A percentile compares a stretch with the other conserved stretches of the same genome.
Evolutionary conservation across 495 filamentous ascomycete species (phyloP).

Genomic region (Aspergillus incahuasiensis): DNA sequence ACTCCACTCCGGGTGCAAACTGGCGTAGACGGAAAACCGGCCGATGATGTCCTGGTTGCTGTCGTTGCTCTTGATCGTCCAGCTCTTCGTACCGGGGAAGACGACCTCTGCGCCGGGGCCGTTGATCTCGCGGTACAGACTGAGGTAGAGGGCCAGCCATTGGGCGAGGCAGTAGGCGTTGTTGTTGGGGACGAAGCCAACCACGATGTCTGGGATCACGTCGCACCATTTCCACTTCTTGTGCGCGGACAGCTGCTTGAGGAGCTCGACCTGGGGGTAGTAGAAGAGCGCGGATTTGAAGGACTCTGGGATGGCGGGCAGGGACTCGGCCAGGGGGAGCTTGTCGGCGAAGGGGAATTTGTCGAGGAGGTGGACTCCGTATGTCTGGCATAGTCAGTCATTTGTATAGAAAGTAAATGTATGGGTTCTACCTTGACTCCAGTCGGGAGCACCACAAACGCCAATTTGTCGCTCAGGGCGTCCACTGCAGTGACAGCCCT

Average conservation of each 20-base stretch:
- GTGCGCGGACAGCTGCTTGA: conserved; percentile 24
- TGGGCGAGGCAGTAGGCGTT: conserved; percentile 41
- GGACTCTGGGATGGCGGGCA: conserved; percentile 37
- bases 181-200: conserved; percentile 38
- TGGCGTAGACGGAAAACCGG: conserved; percentile 31
- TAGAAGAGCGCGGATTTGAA: conserved; percentile 39
- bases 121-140: conserved; percentile 25
- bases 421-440: not conserved
- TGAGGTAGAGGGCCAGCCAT: conserved; percentile 34
- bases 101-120: conserved; percentile 20
- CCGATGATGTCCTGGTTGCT: conserved; percentile 36
- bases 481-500: not conserved
- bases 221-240: conserved; percentile 34
- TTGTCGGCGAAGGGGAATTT: conserved; percentile 21
- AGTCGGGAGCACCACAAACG: not conserved
- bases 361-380: conserved; percentile 35
- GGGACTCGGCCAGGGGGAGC: conserved; percentile 30
- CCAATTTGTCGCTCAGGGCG: not conserved
- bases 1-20: conserved; percentile 17
- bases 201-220: conserved; percentile 38
- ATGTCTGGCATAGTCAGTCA: conserved; percentile 13
- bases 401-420: no score
- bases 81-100: conserved; percentile 29
- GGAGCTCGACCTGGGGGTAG: conserved; percentile 39
- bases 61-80: conserved; percentile 25